phyloP scores from a whole-genome alignment of 2,329 filamentous ascomycete genomes.

The Sclerotinia sclerotiorum region DNA sequence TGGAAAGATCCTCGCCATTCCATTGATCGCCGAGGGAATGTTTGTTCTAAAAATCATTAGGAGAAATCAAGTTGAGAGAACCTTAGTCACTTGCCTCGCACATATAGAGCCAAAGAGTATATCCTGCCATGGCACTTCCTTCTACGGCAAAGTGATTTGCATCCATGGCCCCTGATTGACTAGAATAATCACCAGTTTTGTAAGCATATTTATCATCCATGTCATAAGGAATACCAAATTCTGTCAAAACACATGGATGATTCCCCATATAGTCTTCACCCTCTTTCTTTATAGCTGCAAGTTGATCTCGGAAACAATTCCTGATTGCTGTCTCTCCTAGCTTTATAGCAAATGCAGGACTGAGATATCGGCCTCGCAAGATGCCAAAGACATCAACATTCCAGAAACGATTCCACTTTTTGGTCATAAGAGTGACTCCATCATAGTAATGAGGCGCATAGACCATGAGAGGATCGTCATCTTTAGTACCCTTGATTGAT shows the following conservation, averaged over 20 bases:
- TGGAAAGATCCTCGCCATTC: conserved; percentile 96
- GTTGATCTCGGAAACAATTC: conserved; percentile 87
- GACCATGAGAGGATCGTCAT: conserved; percentile 86
- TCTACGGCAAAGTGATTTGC: conserved; percentile 94
- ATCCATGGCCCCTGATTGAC: conserved; percentile 88
- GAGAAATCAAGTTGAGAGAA: conserved; percentile 13
- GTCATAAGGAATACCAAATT: conserved; percentile 97
- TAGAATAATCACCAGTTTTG: conserved; percentile 91
- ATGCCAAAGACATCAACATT: conserved; percentile 96
- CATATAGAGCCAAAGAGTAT: conserved; percentile 86
- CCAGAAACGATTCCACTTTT: conserved; percentile 98
- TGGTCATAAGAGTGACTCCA: conserved; percentile 92
- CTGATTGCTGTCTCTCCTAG: conserved; percentile 91
- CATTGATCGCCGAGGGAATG: conserved; percentile 90
- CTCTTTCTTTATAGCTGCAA: conserved; percentile 79
- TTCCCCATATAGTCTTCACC: conserved; percentile 85
- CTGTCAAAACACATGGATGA: conserved; percentile 85
- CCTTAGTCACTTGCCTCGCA: conserved; percentile 54
- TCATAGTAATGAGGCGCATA: conserved; percentile 98
- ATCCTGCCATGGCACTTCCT: conserved; percentile 78
- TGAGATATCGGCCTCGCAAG: conserved; percentile 81
- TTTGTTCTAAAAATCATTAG: conserved; percentile 60
- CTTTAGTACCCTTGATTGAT: conserved; percentile 77
- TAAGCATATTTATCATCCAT: conserved; percentile 98
- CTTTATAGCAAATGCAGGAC: conserved; percentile 88